These are phyloP conservation scores for Candida anglica DNA, from an alignment of 805 yeast species.

Conservation along the genomic window DNA sequence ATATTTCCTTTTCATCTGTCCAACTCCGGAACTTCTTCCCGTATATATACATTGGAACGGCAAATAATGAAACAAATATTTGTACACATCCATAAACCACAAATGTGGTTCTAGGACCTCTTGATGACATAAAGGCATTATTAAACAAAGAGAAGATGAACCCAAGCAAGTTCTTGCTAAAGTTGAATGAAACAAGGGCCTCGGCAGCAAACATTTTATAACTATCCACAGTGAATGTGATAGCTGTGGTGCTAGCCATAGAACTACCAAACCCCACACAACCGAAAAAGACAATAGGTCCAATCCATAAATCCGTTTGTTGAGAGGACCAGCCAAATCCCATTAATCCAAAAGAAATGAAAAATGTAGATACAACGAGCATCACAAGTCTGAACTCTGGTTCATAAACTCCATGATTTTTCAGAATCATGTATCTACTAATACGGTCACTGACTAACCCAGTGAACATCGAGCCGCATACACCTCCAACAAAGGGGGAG, in stretches of 20 bases:
- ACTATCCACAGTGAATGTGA: constrained; percentile 55
- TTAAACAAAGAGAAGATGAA: constrained; percentile 56
- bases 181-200: constrained; percentile 52
- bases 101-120: constrained; percentile 45
- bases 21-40: constrained; percentile 50
- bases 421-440: constrained; percentile 40
- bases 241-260: constrained; percentile 57
- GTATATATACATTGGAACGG: constrained; percentile 49
- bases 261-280: constrained; percentile 58
- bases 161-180: constrained; percentile 52
- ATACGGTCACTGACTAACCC: constrained; percentile 48
- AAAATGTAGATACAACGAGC: constrained; percentile 45
- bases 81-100: constrained; percentile 52
- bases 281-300: constrained; percentile 54
- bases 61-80: constrained; percentile 43
- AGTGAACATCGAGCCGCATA: constrained; percentile 51
- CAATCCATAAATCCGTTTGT: constrained; percentile 48
- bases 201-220: constrained; percentile 57
- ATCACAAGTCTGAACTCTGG: constrained; percentile 58
- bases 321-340: constrained; percentile 62
- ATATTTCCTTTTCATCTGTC: constrained; percentile 45
- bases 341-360: constrained; percentile 49
- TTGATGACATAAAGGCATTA: constrained; percentile 36
- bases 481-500: constrained; percentile 55
- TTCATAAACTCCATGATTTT: constrained; percentile 54